Base-by-base conservation (phyloP, 169 alveolate genomes). In the Plasmodium ovale region DNA sequence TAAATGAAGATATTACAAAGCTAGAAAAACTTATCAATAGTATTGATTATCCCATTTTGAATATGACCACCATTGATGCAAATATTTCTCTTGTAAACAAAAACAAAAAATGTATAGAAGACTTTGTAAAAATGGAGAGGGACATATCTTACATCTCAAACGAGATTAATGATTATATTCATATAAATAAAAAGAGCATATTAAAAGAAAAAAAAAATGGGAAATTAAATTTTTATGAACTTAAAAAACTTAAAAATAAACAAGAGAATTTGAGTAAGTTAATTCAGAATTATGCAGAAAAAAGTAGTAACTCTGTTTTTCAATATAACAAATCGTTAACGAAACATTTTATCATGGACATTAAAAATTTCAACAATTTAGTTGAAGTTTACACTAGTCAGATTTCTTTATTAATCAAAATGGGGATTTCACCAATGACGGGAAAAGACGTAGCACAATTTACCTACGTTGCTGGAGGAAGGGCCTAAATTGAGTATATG, bases 321-420 rank as follows among this genome's bases (percentile, higher is more conserved):
- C 51, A 42, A 16, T 7, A 60, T 53, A 49, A 60, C 0, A 42
- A 42, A 14, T 29, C 64, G 5, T 44, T 44, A 51, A 21, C 23
- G 35, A 60, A 74, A 60, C 29, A 60, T 47, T 59, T 74, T 42
- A 65, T 39, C 19, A 42, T 29, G 27, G 88, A 60, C 37, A 59
- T 59, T 59, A 16, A 62, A 37, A 59, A 74, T 23, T 23, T 60
- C 23, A 62, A 60, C 62, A 23, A 14, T 16, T 25, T 54, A 64
- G 42, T 62, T 60, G 88, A 74, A 60, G 29, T 74, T 7, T 74
- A 60, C 27, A 74, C 88, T 2, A 42, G 58, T 10, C 88, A 74
- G 47, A 74, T 74, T 23, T 60, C 62, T 60, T 74, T 74, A 68
- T 68, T 74, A 74, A 49, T 74, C n/a, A 49, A 65, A 49, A 74